Percentiles rank a stretch among this genome's conserved stretches.
phyloP scores from a whole-genome alignment of 768 basidiomycete species.

The Pleurotus pulmonarius region DNA sequence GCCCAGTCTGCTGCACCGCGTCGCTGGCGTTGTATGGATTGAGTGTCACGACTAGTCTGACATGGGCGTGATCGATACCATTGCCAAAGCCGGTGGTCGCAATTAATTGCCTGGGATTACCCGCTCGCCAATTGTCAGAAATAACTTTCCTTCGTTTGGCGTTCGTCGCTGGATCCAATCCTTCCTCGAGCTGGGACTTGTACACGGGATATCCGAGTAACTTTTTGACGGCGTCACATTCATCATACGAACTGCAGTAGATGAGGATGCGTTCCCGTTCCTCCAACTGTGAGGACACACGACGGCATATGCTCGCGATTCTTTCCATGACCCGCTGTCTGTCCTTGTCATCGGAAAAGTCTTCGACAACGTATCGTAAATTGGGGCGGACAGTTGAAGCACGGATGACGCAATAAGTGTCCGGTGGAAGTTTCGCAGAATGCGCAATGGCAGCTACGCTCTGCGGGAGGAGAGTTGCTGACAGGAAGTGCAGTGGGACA shows the following conservation, averaged over 20 bases:
- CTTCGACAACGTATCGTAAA: neutral
- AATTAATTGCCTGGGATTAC: neutral
- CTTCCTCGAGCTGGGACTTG: neutral
- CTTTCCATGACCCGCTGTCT: neutral
- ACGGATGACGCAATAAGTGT: neutral
- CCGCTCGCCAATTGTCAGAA: neutral
- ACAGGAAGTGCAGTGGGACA: neutral
- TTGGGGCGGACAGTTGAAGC: conserved; percentile 7
- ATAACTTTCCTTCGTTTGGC: neutral
- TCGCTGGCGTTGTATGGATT: neutral
- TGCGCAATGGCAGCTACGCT: neutral
- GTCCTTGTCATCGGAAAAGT: too few relatives aligned
- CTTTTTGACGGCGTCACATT: neutral
- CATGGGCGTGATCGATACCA: conserved; percentile 4
- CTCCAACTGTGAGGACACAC: neutral
- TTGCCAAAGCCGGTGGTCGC: conserved; percentile 5
- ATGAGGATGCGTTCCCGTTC: neutral
- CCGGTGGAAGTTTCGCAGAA: neutral
- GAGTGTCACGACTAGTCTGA: neutral
- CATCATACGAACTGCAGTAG: conserved; percentile 2
- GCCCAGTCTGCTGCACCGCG: conserved; percentile 1
- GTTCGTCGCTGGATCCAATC: neutral
- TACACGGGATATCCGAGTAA: neutral
- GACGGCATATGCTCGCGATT: neutral
- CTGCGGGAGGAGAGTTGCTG: conserved; percentile 3